phyloP scores from a whole-genome alignment of 1,284 basidiomycete species.

The Ustilago tritici region DNA sequence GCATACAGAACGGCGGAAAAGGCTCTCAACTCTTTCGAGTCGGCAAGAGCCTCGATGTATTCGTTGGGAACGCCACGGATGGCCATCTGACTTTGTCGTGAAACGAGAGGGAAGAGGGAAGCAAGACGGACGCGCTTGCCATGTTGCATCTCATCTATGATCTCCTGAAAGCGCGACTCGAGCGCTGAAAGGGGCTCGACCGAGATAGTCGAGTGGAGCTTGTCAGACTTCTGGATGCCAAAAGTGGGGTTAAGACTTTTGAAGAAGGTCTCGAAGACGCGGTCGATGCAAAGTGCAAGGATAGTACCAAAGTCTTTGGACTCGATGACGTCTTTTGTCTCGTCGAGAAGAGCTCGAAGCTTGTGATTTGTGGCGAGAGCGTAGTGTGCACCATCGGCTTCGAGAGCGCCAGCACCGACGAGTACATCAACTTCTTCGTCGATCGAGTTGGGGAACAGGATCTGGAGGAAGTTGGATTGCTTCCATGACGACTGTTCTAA shows the following conservation, averaged over 20 bases:
- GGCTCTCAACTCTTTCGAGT: slow-evolving; percentile 72
- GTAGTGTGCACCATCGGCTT: slow-evolving; percentile 18
- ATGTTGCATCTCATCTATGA: slow-evolving; percentile 54
- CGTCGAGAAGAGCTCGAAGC: slow-evolving; percentile 77
- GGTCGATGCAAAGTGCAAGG: slow-evolving; percentile 78
- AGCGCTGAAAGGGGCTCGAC: slow-evolving; percentile 67
- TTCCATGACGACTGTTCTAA: slow-evolving; percentile 18
- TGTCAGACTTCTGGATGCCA: slow-evolving; percentile 39
- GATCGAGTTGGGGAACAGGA: slow-evolving; percentile 59
- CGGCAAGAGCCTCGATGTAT: slow-evolving; percentile 75
- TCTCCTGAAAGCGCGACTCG: slow-evolving; percentile 70
- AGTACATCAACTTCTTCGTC: slow-evolving; percentile 60
- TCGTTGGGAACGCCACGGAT: slow-evolving; percentile 82
- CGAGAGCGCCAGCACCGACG: slow-evolving; percentile 61
- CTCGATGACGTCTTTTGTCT: slow-evolving; percentile 77
- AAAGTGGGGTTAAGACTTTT: slow-evolving; percentile 73
- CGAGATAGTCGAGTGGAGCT: slow-evolving; percentile 24
- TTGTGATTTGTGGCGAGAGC: slow-evolving; percentile 71
- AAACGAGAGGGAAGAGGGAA: slow-evolving; percentile 80
- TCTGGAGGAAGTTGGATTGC: slow-evolving; percentile 49
- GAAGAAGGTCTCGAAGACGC: slow-evolving; percentile 75
- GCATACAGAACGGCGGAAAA: slow-evolving; percentile 73
- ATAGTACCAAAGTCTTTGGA: slow-evolving; percentile 79
- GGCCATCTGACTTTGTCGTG: slow-evolving; percentile 80
- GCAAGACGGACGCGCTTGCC: slow-evolving; percentile 77